Percentiles rank a stretch among this genome's conserved stretches.
Conservation (phyloP, 75 land plant species). For the Cryptomeria japonica region DNA sequence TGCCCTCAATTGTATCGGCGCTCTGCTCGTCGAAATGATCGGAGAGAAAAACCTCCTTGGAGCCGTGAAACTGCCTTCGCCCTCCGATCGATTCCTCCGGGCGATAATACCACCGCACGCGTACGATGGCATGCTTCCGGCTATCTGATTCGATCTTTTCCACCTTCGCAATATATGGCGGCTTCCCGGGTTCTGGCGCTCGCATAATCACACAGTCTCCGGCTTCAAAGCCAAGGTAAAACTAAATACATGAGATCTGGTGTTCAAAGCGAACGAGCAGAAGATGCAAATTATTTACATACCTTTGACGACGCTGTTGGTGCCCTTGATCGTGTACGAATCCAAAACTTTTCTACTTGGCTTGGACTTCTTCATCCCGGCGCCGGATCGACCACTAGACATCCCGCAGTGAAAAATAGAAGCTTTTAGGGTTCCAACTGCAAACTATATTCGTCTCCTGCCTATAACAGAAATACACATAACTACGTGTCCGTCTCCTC, state of each 20-base stretch:
- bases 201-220: slow-evolving; percentile 8
- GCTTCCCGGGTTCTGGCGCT: background rate
- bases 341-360: slow-evolving; percentile 41
- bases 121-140: slow-evolving; percentile 15
- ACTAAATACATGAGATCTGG: background rate
- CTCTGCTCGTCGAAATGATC: slow-evolving; percentile 36
- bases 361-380: slow-evolving; percentile 33
- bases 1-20: slow-evolving; percentile 42
- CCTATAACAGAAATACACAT: background rate
- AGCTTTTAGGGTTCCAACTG: background rate
- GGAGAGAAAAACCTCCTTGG: slow-evolving; percentile 35
- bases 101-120: slow-evolving; percentile 38
- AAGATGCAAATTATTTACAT: background rate
- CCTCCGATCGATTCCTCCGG: slow-evolving; percentile 42
- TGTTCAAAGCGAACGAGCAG: background rate
- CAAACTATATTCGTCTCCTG: no score
- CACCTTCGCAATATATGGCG: slow-evolving; percentile 15
- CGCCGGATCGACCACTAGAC: slow-evolving; percentile 13
- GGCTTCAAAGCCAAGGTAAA: background rate
- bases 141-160: slow-evolving; percentile 9
- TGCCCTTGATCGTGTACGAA: slow-evolving; percentile 50
- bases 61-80: slow-evolving; percentile 34
- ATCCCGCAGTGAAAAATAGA: background rate
- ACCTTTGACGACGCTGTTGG: slow-evolving; percentile 49
- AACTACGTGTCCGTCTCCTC: background rate